A percentile compares a stretch with the other conserved stretches of the same genome.
Evolutionary conservation across 2,329 filamentous ascomycete species (phyloP).

Genomic region (Aspergillus ochraceus): DNA sequence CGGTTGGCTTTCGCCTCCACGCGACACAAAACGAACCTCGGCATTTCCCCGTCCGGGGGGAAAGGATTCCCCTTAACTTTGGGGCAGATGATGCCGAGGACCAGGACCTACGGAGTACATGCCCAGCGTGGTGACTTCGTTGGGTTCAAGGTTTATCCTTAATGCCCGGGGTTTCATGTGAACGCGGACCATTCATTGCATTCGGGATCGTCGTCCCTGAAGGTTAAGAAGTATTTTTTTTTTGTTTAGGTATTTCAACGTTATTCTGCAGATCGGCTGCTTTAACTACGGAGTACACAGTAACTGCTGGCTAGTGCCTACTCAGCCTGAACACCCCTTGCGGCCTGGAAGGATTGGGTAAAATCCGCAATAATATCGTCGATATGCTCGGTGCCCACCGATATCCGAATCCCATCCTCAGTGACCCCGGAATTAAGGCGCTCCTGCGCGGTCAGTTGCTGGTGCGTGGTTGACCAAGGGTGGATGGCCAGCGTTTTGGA

Average conservation of each 20-base stretch:
- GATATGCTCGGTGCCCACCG: constrained; percentile 93
- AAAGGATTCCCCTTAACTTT: neutral
- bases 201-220: no score
- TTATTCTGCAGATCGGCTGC: no score
- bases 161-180: no score
- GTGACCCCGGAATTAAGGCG: constrained; percentile 78
- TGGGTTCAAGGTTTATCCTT: no score
- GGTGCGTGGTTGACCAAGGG: constrained; percentile 92
- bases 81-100: neutral
- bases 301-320: constrained; percentile 3
- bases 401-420: constrained; percentile 88
- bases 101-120: no score
- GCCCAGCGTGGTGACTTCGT: no score
- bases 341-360: constrained; percentile 78
- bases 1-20: neutral
- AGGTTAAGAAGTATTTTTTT: neutral
- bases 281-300: no score
- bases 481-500: constrained; percentile 94
- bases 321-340: constrained; percentile 14
- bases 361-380: constrained; percentile 97
- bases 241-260: neutral
- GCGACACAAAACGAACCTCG: neutral
- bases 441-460: constrained; percentile 84
- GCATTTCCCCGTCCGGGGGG: neutral
- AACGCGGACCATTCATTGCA: no score